Percentiles rank a stretch among this genome's conserved stretches.
These are phyloP conservation scores for Sarocladium brachiariae DNA, from an alignment of 2,329 filamentous ascomycete genomes.

Conservation along the genomic window DNA sequence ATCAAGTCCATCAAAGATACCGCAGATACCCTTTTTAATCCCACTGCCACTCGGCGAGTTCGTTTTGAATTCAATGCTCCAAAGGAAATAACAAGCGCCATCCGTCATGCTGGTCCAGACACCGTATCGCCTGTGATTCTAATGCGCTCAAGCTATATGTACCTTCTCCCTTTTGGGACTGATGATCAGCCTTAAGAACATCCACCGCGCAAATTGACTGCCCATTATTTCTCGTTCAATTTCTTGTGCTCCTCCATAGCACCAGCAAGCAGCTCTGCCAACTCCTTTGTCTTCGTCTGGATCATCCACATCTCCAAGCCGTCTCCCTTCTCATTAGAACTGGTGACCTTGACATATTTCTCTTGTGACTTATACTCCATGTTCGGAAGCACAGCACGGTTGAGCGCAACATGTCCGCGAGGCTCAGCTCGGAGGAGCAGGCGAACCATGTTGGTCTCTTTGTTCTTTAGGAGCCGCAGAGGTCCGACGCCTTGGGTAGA, in stretches of 20 bases:
- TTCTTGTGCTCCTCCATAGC: constrained; percentile 48
- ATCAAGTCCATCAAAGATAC: background rate
- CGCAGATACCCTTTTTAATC: constrained; percentile 7
- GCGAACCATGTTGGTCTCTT: constrained; percentile 58
- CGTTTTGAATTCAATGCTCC: constrained; percentile 2
- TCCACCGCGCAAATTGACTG: background rate
- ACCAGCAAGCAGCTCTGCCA: constrained; percentile 47
- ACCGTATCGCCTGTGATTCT: constrained; percentile 1
- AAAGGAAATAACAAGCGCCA: constrained; percentile 4
- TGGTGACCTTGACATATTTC: constrained; percentile 54
- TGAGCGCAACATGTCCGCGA: constrained; percentile 65
- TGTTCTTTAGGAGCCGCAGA: constrained; percentile 67
- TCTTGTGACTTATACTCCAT: constrained; percentile 54
- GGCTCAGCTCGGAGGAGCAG: constrained; percentile 70
- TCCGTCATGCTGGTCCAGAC: constrained; percentile 12
- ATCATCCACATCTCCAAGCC: constrained; percentile 64
- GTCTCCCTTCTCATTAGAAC: constrained; percentile 50
- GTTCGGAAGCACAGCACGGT: constrained; percentile 57
- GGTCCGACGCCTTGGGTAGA: constrained; percentile 63
- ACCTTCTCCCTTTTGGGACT: background rate
- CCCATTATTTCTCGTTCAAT: constrained; percentile 44
- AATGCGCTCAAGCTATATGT: constrained; percentile 5
- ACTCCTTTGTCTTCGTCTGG: constrained; percentile 58
- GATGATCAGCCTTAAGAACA: background rate
- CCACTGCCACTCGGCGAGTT: constrained; percentile 5